Evolutionary conservation across 2,329 filamentous ascomycete species (phyloP).

Genomic region (Pyricularia pennisetigena): DNA sequence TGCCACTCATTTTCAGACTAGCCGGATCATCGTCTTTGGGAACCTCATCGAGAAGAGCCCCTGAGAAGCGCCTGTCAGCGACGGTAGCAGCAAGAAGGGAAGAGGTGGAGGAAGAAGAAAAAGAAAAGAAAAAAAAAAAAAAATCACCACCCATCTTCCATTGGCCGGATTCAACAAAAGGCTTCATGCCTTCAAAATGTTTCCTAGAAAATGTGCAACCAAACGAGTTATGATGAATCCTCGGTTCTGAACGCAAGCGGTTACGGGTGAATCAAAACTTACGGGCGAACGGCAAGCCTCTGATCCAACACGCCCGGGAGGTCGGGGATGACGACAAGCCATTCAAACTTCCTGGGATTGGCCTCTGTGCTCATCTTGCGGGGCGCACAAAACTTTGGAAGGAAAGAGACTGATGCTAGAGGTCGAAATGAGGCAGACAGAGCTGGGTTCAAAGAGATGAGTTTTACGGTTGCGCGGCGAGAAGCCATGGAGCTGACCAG

Average conservation of each 20-base stretch:
- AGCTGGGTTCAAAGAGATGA: constrained; percentile 19
- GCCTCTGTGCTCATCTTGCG: constrained; percentile 19
- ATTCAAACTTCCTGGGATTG: constrained; percentile 41
- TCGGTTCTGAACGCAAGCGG: background rate
- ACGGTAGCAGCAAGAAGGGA: background rate
- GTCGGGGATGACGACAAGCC: constrained; percentile 61
- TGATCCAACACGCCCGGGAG: constrained; percentile 49
- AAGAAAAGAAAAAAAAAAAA: background rate
- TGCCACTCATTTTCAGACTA: constrained; percentile 63
- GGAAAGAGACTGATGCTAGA: background rate
- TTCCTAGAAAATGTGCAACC: constrained; percentile 16
- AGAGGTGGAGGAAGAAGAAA: background rate
- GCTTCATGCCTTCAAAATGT: constrained; percentile 49
- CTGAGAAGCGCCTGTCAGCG: constrained; percentile 23
- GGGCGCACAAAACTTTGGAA: background rate
- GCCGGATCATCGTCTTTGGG: constrained; percentile 49
- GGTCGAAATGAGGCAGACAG: background rate
- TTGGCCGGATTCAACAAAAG: constrained; percentile 41
- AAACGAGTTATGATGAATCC: constrained; percentile 6
- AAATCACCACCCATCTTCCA: constrained; percentile 55
- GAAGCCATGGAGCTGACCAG: background rate
- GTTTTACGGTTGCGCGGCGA: background rate
- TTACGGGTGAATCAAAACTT: constrained; percentile 16
- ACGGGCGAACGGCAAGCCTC: constrained; percentile 52
- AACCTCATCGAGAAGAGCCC: constrained; percentile 56